Evolutionary conservation across 129 eudicot genomes (phyloP).

Genomic region (Glebionis coronaria): DNA sequence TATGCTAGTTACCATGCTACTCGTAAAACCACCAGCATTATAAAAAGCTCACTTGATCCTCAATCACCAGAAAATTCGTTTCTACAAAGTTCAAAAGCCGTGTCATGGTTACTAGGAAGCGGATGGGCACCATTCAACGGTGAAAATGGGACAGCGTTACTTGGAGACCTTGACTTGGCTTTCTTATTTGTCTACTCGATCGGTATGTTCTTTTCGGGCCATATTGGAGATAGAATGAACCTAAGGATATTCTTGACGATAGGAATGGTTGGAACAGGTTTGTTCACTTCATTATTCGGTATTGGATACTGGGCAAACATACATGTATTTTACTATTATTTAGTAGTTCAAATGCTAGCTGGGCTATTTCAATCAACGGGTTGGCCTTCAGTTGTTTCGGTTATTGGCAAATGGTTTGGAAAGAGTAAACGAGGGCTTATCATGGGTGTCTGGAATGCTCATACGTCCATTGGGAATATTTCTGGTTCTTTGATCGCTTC

Average conservation of each 20-base stretch:
- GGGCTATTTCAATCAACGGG: conserved; percentile 96
- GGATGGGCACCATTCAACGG: conserved; percentile 95
- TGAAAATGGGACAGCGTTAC: conserved; percentile 66
- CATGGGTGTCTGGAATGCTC: conserved; percentile 98
- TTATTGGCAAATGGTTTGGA: conserved; percentile 93
- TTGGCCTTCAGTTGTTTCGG: conserved; percentile 99
- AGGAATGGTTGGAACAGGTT: conserved; percentile 98
- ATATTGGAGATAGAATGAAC: conserved; percentile 82
- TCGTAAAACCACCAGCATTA: conserved; percentile 85
- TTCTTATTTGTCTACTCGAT: conserved; percentile 77
- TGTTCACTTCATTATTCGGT: conserved; percentile 81
- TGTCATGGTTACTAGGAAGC: conserved; percentile 40
- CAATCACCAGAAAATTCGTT: conserved; percentile 44
- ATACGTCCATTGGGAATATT: conserved; percentile 86
- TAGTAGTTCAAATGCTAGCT: conserved; percentile 82
- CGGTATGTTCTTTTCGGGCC: conserved; percentile 93
- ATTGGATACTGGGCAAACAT: conserved; percentile 84
- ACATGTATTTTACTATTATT: conserved; percentile 69
- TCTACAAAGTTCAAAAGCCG: conserved; percentile 34
- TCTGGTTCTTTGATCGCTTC: conserved; percentile 88
- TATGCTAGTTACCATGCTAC: conserved; percentile 73
- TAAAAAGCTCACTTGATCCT: conserved; percentile 92
- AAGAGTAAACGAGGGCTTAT: conserved; percentile 83
- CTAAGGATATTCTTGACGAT: conserved; percentile 73
- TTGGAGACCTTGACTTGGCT: conserved; percentile 90